phyloP scores from a whole-genome alignment of 2,329 filamentous ascomycete genomes.

The Calonectria leucothoes region DNA sequence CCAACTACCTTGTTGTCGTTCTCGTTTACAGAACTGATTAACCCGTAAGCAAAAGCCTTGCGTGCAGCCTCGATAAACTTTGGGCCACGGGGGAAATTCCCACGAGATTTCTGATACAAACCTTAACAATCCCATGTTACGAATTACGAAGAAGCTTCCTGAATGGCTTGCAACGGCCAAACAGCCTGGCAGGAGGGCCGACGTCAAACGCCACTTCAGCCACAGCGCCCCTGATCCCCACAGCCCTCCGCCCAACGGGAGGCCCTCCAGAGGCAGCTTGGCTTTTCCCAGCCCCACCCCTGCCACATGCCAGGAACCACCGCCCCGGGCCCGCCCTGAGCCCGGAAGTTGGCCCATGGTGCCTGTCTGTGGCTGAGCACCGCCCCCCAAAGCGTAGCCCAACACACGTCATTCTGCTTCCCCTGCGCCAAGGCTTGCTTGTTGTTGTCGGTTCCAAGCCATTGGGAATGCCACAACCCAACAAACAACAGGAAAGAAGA shows the following conservation, averaged over 20 bases:
- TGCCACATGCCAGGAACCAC: neutral
- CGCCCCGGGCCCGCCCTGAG: neutral
- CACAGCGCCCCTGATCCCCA: conserved; percentile 4
- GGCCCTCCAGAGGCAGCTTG: conserved; percentile 9
- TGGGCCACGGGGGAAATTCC: neutral
- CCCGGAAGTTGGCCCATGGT: neutral
- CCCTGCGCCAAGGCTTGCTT: neutral
- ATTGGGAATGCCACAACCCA: neutral
- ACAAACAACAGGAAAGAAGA: neutral
- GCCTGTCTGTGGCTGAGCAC: conserved; percentile 24
- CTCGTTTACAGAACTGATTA: neutral
- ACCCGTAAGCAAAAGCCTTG: neutral
- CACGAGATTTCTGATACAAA: neutral
- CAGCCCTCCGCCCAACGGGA: conserved; percentile 8
- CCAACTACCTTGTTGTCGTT: neutral
- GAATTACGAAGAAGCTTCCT: neutral
- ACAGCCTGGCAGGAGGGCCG: neutral
- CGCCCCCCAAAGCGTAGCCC: conserved; percentile 4
- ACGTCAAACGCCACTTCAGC: conserved; percentile 5
- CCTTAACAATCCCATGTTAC: neutral
- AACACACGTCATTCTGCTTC: neutral
- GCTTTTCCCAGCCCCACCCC: neutral
- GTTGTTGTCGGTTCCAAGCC: neutral
- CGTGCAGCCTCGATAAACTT: neutral
- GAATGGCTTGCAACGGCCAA: neutral